phyloP scores from a whole-genome alignment of 2,329 filamentous ascomycete genomes.

The Lachnellula occidentalis region DNA sequence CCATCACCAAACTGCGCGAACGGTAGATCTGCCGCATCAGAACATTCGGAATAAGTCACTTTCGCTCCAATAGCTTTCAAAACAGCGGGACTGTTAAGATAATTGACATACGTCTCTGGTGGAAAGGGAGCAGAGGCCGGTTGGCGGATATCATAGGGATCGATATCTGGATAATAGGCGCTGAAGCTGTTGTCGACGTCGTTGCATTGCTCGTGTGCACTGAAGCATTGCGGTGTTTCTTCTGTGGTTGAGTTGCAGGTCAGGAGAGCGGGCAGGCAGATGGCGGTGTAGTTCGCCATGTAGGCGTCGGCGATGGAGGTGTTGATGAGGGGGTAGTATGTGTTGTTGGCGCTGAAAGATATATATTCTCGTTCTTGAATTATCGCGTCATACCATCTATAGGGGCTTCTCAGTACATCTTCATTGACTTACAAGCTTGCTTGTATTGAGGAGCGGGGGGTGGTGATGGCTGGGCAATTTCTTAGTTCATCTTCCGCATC shows the following conservation, averaged over 20 bases:
- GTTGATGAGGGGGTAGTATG: conserved; percentile 38
- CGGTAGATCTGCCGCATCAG: conserved; percentile 29
- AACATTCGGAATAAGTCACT: conserved; percentile 36
- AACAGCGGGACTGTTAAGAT: conserved; percentile 33
- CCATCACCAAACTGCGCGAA: conserved; percentile 36
- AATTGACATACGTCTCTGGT: conserved; percentile 34
- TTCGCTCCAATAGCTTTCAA: conserved; percentile 40
- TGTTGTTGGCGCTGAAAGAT: conserved; percentile 28
- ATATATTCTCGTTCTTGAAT: conserved; percentile 42
- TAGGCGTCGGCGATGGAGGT: conserved; percentile 32
- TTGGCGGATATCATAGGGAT: conserved; percentile 27
- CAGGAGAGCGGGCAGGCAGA: conserved; percentile 36
- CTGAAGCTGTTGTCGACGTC: conserved; percentile 8
- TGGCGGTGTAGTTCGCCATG: conserved; percentile 30
- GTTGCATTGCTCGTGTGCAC: conserved; percentile 45
- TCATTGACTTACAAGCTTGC: not conserved
- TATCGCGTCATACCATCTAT: conserved; percentile 43
- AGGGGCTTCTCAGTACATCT: not conserved
- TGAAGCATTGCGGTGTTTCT: conserved; percentile 74
- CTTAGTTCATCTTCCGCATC: not conserved
- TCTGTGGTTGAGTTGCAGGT: conserved; percentile 48
- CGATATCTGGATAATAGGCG: conserved; percentile 16
- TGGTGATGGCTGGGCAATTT: not conserved
- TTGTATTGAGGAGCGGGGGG: too few species aligned
- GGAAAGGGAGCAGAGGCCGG: conserved; percentile 32